These are phyloP conservation scores for Aspergillus bertholletiae DNA, from an alignment of 495 filamentous ascomycete genomes.

Conservation along the genomic window DNA sequence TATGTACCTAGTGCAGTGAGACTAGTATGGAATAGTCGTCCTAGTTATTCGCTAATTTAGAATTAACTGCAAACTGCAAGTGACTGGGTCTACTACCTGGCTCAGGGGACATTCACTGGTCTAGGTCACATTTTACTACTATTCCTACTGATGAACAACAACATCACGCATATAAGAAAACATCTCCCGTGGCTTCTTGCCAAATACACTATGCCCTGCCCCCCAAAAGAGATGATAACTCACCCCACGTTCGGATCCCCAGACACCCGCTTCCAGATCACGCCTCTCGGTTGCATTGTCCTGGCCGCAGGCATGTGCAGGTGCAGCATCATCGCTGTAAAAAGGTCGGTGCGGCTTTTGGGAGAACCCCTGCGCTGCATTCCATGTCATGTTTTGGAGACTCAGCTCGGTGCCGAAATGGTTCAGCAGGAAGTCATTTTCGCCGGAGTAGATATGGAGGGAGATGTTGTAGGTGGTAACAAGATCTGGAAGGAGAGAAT, in stretches of 20 bases:
- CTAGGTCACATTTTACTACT: too few species aligned
- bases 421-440: constrained; percentile 40
- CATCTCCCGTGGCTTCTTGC: constrained; percentile 33
- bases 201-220: constrained; percentile 35
- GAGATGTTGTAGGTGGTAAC: constrained; percentile 31
- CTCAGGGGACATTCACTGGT: too few species aligned
- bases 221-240: constrained; percentile 34
- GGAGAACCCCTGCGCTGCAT: constrained; percentile 28
- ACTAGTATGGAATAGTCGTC: too few species aligned
- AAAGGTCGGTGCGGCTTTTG: constrained; percentile 13
- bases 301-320: neutral
- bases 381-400: constrained; percentile 42
- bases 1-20: too few species aligned
- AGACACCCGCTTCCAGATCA: constrained; percentile 18
- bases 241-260: constrained; percentile 30
- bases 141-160: too few species aligned
- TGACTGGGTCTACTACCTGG: too few species aligned
- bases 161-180: constrained; percentile 39
- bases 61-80: too few species aligned
- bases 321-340: constrained; percentile 23
- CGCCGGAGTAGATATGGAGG: constrained; percentile 37
- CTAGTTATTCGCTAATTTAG: too few species aligned
- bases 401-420: constrained; percentile 34
- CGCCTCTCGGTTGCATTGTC: neutral
- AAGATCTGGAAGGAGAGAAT: constrained; percentile 30